Base-by-base conservation (phyloP, 108 stramenopile species). In the Aurantiochytrium sp. region DNA sequence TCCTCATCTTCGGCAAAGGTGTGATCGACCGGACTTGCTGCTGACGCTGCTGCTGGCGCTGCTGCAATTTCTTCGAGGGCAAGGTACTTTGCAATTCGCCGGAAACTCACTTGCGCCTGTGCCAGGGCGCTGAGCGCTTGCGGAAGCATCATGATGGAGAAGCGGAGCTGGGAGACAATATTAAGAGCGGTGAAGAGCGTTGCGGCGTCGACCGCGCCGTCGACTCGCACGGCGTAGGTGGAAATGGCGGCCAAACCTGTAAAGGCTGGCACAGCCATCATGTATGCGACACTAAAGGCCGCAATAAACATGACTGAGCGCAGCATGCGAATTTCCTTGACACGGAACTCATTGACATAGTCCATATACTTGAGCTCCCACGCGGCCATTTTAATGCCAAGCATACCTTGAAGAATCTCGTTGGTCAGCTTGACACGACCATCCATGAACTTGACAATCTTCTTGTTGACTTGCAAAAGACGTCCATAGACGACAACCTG, bases 81-180 rank as follows among this genome's bases (percentile, higher is more conserved):
- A 88, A 98, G 91, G 89, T 98, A 98, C 44, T 91, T 90, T 18
- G 89, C 58, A 10, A 99, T 89, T n/a, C 98, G 92, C 29, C 92
- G 87, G 58, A 97, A 87, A 19, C 96, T 96, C 23, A 99, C 95
- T 5, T 6, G 14, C 14, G 97, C 97, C 90, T 99, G 97, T 4
- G 98, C 96, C 53, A 97, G 92, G 29, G 94, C 93, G 88, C 97
- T 97, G 89, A 99, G 95, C n/a, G 97, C 94, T 87, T 92, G 92
- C 16, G 96, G 98, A 4, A 98, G 90, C 95, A 98, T 96, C 71
- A 97, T 93, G 35, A 99, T 94, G 4, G 99, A 98, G 95, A 98
- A 94, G 72, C 98, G 92, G 72, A 98, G 94, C 23, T 97, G 92
- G 72, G 97, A 96, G 90, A 99, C 98, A 14, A 98, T 91, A 3